A percentile compares a stretch with the other conserved stretches of the same genome.
Evolutionary conservation across 2,329 filamentous ascomycete species (phyloP).

Genomic region (Magnaporthales sp.): DNA sequence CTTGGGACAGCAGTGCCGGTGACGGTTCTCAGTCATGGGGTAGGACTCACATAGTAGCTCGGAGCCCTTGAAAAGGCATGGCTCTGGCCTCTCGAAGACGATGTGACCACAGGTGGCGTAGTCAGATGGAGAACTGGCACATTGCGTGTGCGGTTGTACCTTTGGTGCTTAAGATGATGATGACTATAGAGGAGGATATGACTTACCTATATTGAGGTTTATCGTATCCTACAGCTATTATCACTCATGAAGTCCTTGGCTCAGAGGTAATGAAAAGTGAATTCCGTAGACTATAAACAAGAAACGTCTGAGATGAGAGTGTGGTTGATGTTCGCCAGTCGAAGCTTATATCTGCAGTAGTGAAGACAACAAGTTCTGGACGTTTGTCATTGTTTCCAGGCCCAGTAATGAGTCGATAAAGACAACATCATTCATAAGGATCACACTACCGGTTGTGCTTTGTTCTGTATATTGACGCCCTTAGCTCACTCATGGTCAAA

Average conservation of each 20-base stretch:
- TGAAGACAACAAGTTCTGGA: not conserved
- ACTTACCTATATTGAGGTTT: not conserved
- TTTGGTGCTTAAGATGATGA: not conserved
- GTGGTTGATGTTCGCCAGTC: not conserved
- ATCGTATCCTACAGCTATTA: not conserved
- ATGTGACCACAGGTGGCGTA: not conserved
- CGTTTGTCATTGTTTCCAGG: not conserved
- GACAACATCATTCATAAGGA: not conserved
- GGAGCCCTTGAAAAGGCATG: not conserved
- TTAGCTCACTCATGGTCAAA: not conserved
- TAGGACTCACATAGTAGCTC: not conserved
- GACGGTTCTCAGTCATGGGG: not conserved
- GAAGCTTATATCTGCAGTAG: not conserved
- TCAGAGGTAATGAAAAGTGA: no score
- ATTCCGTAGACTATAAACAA: not conserved
- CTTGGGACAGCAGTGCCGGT: not conserved
- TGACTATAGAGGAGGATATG: not conserved
- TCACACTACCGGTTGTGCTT: not conserved
- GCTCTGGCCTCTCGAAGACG: not conserved
- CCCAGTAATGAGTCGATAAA: not conserved
- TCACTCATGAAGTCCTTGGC: not conserved
- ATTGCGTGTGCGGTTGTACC: not conserved
- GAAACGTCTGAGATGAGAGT: not conserved
- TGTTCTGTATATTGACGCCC: not conserved
- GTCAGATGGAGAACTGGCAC: not conserved